Base-by-base conservation (phyloP, 371 early-diverging fungal species). In the Syncephalis plumigaleata region DNA sequence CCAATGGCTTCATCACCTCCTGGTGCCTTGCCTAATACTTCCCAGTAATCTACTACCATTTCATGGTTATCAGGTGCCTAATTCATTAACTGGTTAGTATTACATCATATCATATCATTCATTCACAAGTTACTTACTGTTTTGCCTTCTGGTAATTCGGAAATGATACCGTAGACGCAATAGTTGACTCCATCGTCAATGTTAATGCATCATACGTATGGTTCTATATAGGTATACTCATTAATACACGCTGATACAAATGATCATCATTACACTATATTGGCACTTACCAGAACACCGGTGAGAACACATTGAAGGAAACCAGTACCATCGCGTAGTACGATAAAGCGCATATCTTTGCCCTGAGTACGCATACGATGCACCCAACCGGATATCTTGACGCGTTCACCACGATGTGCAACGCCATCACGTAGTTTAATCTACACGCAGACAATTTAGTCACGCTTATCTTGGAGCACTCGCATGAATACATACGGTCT, bases 21-120 rank as follows among this genome's bases (percentile, higher is more conserved):
- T 27, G 98, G 96, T 9, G 98, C 94, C 64, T 82, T 84, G 53
- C 83, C 81, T 48, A 93, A 67, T 31, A 93, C 59, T 56, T 90
- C 87, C 95, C 95, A 98, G 68, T 87, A 95, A 63, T 98, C 98
- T 23, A 77, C 94, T 49, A 79, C 65, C 52, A 98, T 73, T 64
- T 98, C 98, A 55, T 94, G 95, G 57, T 84, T 79, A 54, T 83
- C 97, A 18, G 96, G 95, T 9, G 98, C 97, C 77, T 82, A 59
- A 3, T 31, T 31, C 4, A 7, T 7, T 31, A 46, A n/a, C 18
- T 22, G 9, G 16, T 36, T 23, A 13, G n/a, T n/a, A 40, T 11
- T 13, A 43, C 26, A 17, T n/a, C 16, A 25, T 11, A 39, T 27
- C 7, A 2, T 13, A 18, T 11, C 2, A 3, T 9, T 36, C 23